Conservation (phyloP, 2,329 filamentous ascomycete species). For the Diaporthe vaccinii region DNA sequence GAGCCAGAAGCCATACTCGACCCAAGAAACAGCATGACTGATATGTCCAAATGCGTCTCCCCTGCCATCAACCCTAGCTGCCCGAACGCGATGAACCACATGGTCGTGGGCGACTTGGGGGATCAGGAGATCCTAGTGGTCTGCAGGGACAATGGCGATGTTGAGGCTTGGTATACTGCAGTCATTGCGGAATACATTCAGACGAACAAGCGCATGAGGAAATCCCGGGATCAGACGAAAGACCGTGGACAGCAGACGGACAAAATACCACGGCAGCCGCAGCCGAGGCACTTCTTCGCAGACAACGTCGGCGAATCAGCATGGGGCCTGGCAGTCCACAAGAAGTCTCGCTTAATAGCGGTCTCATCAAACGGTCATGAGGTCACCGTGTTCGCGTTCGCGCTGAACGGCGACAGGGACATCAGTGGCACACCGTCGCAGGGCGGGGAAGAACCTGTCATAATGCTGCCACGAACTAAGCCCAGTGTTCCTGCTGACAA, state of each 20-base stretch:
- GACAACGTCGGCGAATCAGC: conserved; percentile 83
- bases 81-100: conserved; percentile 77
- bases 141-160: conserved; percentile 81
- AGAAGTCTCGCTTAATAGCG: conserved; percentile 85
- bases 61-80: conserved; percentile 49
- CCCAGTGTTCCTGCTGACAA: not conserved
- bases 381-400: conserved; percentile 67
- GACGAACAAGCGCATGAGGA: not conserved
- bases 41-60: conserved; percentile 28
- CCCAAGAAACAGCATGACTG: conserved; percentile 28
- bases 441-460: not conserved
- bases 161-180: conserved; percentile 77
- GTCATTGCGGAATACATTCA: conserved; percentile 62
- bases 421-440: no score
- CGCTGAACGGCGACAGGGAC: conserved; percentile 46
- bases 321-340: conserved; percentile 90
- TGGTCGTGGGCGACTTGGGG: conserved; percentile 78
- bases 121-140: conserved; percentile 77
- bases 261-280: not conserved
- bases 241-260: not conserved
- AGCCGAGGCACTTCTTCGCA: conserved; percentile 72
- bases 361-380: conserved; percentile 81
- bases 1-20: conserved; percentile 64
- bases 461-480: not conserved
- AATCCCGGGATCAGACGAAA: not conserved